Evolutionary conservation across 2,329 filamentous ascomycete species (phyloP), one percentile per base, ranked within the genome.

Genomic region (Trichoderma arundinaceum): DNA sequence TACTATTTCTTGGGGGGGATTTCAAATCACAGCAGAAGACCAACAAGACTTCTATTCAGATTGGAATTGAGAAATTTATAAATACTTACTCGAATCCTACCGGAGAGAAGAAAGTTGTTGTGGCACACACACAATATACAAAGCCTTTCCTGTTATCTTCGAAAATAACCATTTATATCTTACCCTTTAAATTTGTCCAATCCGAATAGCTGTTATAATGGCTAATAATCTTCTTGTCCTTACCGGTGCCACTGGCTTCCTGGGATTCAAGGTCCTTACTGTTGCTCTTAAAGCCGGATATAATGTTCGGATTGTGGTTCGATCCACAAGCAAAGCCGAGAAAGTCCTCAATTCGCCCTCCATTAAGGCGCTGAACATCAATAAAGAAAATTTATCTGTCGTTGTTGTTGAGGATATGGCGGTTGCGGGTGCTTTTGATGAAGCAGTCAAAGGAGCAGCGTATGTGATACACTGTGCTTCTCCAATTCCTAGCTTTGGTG

Each of bases 381-480:
- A 19, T 15, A 1, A 49, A 51, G 57, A 51, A 15, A 32, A 32
- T 4, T 35, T 60, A 1, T 60, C 57, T 1, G 28, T 41, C 19
- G 35, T 13, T 4, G 33, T 60, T 8, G 33, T 60, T 2, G 44
- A 32, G 10, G 46, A 60, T 32, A 41, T 60, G 44, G 35, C 48
- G 9, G 44, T 15, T 15, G 9, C 57, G 7, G 57, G 57, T 4
- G 57, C 57, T 19, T 51, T 60, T 7, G 46, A 60, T n/a, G 57
- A 60, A 39, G 57, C 57, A 39, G 44, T 60, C 57, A 60, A 51
- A 35, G 57, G 44, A 60, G 57, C 57, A 3, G 32, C 44, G 0
- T 49, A 60, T 13, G 57, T 60, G 17, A 60, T 60, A 7, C 57
- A 60, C 46, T 60, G 57, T n/a, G 57, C 57, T 7, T 51, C 44